These are phyloP conservation scores for Bacterosira constricta DNA, from an alignment of 108 stramenopile species.

Conservation along the genomic window DNA sequence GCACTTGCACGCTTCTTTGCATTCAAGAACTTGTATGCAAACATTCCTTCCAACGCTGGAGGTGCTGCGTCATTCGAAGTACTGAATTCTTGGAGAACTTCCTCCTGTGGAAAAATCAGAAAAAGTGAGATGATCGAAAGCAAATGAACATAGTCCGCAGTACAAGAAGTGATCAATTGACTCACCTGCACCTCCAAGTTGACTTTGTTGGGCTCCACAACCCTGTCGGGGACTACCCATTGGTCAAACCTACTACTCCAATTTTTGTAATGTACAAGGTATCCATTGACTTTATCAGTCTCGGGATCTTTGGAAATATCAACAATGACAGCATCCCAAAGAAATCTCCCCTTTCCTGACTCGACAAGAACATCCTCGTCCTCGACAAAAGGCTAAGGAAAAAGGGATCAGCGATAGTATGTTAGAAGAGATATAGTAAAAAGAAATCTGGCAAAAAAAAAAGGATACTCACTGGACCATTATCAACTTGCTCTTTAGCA, in stretches of 20 bases:
- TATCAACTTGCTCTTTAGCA: constrained; percentile 22
- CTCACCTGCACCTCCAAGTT: constrained; percentile 57
- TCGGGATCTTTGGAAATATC: constrained; percentile 54
- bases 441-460: neutral
- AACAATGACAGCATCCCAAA: constrained; percentile 76
- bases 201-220: constrained; percentile 72
- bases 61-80: constrained; percentile 46
- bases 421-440: neutral
- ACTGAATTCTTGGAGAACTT: constrained; percentile 56
- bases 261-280: constrained; percentile 75
- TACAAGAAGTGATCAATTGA: neutral
- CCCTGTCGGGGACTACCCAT: constrained; percentile 72
- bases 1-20: constrained; percentile 65
- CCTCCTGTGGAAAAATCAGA: constrained; percentile 40
- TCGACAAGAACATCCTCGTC: constrained; percentile 81
- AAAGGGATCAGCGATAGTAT: neutral
- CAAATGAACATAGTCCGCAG: neutral
- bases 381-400: constrained; percentile 49
- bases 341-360: constrained; percentile 55
- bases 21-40: constrained; percentile 55
- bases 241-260: constrained; percentile 88
- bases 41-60: constrained; percentile 47
- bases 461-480: constrained; percentile 25
- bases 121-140: neutral
- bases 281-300: constrained; percentile 55